A percentile compares a stretch with the other conserved stretches of the same genome.
phyloP scores from a whole-genome alignment of 2,329 filamentous ascomycete genomes.

The Penicillium sp. region DNA sequence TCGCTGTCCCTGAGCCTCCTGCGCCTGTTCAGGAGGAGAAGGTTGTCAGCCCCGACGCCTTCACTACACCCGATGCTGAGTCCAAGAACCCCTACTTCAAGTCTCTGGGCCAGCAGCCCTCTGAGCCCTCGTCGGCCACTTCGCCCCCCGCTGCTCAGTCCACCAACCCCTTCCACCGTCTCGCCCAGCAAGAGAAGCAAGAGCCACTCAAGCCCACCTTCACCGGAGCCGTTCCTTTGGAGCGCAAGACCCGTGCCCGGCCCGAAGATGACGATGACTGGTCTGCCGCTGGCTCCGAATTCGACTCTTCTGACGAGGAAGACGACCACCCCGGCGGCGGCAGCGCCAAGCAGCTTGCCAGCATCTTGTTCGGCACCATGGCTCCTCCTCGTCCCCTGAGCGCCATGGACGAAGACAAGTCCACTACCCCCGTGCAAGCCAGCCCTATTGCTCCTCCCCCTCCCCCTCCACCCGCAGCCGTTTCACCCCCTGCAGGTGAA shows the following conservation, averaged over 20 bases:
- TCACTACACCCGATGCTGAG: constrained; percentile 64
- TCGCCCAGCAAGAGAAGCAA: constrained; percentile 67
- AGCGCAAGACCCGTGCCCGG: constrained; percentile 59
- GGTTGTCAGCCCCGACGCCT: constrained; percentile 55
- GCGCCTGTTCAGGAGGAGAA: constrained; percentile 51
- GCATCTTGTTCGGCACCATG: constrained; percentile 96
- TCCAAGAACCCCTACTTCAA: constrained; percentile 96
- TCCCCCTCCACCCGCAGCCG: constrained; percentile 56
- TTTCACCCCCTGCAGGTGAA: constrained; percentile 39
- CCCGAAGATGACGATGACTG: constrained; percentile 76
- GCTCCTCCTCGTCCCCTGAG: constrained; percentile 87
- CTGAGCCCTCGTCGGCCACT: constrained; percentile 56
- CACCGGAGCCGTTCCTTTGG: constrained; percentile 55
- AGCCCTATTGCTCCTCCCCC: constrained; percentile 46
- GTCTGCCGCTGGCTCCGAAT: constrained; percentile 78
- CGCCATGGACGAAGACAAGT: constrained; percentile 69
- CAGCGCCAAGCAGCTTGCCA: constrained; percentile 88
- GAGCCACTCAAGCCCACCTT: constrained; percentile 58
- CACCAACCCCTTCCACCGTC: constrained; percentile 96
- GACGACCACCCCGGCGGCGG: constrained; percentile 80
- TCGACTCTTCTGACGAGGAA: constrained; percentile 72
- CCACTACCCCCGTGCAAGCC: constrained; percentile 53
- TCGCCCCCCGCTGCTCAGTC: constrained; percentile 63
- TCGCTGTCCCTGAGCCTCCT: constrained; percentile 34
- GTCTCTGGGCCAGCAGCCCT: constrained; percentile 77